Conservation (phyloP, 2,329 filamentous ascomycete species). For the Verticillium tricorpus region DNA sequence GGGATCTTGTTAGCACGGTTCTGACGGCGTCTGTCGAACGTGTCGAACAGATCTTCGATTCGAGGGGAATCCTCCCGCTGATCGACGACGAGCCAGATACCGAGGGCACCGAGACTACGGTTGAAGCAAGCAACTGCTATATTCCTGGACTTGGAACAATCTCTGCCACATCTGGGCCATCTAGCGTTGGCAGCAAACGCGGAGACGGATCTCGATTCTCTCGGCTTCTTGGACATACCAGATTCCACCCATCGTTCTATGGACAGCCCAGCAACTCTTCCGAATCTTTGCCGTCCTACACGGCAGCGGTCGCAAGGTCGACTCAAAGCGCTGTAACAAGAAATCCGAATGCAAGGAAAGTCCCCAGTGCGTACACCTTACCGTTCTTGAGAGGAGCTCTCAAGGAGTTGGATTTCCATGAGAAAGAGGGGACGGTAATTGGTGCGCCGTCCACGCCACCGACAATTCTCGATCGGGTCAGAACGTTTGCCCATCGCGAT, state of each 20-base stretch:
- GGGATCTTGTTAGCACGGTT: slow-evolving; percentile 2
- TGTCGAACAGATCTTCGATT: slow-evolving; percentile 3
- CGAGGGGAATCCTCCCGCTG: slow-evolving; percentile 3
- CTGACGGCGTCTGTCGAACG: slow-evolving; percentile 1
- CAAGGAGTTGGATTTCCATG: slow-evolving; percentile 4
- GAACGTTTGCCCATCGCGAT: background rate
- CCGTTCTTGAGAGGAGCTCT: background rate
- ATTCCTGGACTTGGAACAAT: background rate
- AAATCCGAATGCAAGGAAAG: background rate
- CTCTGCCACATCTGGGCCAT: background rate
- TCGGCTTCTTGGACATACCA: slow-evolving; percentile 1
- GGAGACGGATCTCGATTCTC: slow-evolving; percentile 1
- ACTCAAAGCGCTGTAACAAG: background rate
- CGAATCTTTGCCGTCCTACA: slow-evolving; percentile 3
- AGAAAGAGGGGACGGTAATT: slow-evolving; percentile 1
- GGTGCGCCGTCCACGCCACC: background rate
- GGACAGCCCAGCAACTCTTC: background rate
- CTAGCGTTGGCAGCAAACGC: background rate
- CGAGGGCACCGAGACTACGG: background rate
- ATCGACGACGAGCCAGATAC: background rate
- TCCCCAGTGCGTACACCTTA: background rate
- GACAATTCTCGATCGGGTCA: slow-evolving; percentile 5
- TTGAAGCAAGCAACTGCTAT: background rate
- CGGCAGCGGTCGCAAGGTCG: slow-evolving; percentile 2
- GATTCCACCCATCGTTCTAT: slow-evolving; percentile 4